Base-by-base conservation (phyloP, 148 eudicot genomes). In the Fagopyrum esculentum region DNA sequence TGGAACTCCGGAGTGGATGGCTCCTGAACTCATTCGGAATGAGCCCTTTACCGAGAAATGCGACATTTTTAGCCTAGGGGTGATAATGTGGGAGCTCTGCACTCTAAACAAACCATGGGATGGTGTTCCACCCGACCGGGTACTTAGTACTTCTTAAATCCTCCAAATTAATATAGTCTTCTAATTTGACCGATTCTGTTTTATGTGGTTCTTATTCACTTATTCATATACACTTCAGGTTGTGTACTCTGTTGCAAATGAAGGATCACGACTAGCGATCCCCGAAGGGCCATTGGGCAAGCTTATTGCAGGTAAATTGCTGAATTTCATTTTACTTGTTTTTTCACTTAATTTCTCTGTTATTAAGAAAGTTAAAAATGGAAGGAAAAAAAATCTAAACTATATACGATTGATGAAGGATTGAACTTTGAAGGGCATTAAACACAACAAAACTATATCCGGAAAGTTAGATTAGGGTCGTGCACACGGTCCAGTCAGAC, bases 1-100 rank as follows among this genome's bases (percentile, higher is more conserved):
- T 19, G 98, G 98, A 50, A 93, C 98, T 77, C 98, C 98, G 40
- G 95, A 93, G 80, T 93, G 98, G 98, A 93, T 93, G 98, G 98
- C 98, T 72, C 97, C 97, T 54, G 95, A 91, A 83, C 93, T 93
- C 45, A 86, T 93, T 22, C 94, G 98, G 45, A 91, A 88, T 45
- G 98, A 93, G 78, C 89, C 95, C 77, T 93, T 89, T 83, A 87
- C 92, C 2, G 95, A 91, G 73, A 93, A 93, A 81, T 93, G 98
- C 76, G 97, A 93, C 77, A 93, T 93, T 81, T 93, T 93, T 74
- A 93, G 98, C 85, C 89, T 93, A 19, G 98, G 98, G 54, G 97
- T 93, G 22, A 91, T 93, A 73, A 93, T 93, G 89, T 93, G 97
- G 98, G 98, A 93, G 84, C 89, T 93, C 7, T 89, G 86, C 85